Evolutionary conservation across 2,329 filamentous ascomycete genomes (phyloP).

Genomic region (Fusarium hostae): DNA sequence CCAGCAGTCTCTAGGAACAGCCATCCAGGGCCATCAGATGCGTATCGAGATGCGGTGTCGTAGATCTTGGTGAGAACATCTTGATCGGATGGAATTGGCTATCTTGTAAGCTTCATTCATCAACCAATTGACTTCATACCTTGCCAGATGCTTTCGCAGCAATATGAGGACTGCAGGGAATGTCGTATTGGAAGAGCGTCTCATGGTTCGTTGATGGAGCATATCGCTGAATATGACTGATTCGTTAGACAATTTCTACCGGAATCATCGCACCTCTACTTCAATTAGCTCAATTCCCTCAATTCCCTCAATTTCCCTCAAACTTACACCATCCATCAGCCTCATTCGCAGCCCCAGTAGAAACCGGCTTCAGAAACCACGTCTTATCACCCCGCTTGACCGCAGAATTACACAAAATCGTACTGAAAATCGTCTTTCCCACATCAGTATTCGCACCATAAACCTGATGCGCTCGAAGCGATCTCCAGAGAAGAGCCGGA

Average conservation of each 20-base stretch:
- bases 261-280: not conserved
- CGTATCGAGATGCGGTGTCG: constrained; percentile 47
- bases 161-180: constrained; percentile 81
- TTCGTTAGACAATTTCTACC: not conserved
- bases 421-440: constrained; percentile 85
- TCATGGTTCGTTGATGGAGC: constrained; percentile 59
- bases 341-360: constrained; percentile 76
- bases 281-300: not conserved
- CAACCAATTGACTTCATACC: constrained; percentile 42
- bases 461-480: constrained; percentile 76
- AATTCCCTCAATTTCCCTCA: rapidly evolving
- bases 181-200: constrained; percentile 77
- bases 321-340: constrained; percentile 73
- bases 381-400: constrained; percentile 60
- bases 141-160: constrained; percentile 66
- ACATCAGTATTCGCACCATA: constrained; percentile 88
- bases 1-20: constrained; percentile 84
- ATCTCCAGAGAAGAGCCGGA: constrained; percentile 73
- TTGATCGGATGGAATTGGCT: constrained; percentile 63
- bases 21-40: constrained; percentile 64
- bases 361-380: constrained; percentile 83
- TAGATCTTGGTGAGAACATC: constrained; percentile 62
- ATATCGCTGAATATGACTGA: constrained; percentile 72
- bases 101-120: not conserved
- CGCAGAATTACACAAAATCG: constrained; percentile 74